phyloP scores from a whole-genome alignment of 2,329 filamentous ascomycete genomes.

The Davidsoniella virescens region DNA sequence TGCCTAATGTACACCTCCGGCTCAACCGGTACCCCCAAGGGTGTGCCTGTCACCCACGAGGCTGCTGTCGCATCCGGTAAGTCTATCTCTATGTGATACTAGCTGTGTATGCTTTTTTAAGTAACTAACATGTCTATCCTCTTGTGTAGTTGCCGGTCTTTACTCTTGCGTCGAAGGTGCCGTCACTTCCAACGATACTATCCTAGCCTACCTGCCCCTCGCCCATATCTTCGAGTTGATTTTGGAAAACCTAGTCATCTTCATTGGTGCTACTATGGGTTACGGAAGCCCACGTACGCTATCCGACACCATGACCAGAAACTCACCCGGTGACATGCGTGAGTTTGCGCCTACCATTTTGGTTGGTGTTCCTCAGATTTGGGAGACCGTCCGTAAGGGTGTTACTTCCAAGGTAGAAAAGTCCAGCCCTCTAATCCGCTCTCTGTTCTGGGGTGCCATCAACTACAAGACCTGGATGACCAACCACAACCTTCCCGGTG shows the following conservation, averaged over 20 bases:
- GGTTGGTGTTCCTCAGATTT: conserved; percentile 88
- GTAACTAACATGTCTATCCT: conserved; percentile 11
- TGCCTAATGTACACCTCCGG: conserved; percentile 83
- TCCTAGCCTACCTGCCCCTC: conserved; percentile 83
- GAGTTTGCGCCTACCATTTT: conserved; percentile 81
- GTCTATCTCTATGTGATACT: conserved; percentile 21
- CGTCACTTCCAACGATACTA: conserved; percentile 58
- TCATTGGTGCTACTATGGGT: conserved; percentile 80
- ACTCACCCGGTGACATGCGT: conserved; percentile 85
- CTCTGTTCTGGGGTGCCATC: conserved; percentile 59
- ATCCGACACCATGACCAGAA: conserved; percentile 68
- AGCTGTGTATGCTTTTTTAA: conserved; percentile 2
- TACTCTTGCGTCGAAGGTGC: conserved; percentile 61
- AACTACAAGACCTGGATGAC: conserved; percentile 44
- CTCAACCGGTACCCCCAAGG: conserved; percentile 78
- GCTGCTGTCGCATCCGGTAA: conserved; percentile 56
- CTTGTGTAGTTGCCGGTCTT: conserved; percentile 52
- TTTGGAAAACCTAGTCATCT: conserved; percentile 80
- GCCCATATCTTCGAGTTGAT: conserved; percentile 95
- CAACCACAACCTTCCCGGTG: conserved; percentile 43
- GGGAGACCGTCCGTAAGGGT: conserved; percentile 95
- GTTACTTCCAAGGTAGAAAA: conserved; percentile 64
- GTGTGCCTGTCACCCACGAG: conserved; percentile 66
- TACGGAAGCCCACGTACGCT: conserved; percentile 86
- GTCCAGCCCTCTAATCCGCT: conserved; percentile 51